Evolutionary conservation across 1,139 yeast genomes (phyloP).

Genomic region (Suhomyces ambrosiae): DNA sequence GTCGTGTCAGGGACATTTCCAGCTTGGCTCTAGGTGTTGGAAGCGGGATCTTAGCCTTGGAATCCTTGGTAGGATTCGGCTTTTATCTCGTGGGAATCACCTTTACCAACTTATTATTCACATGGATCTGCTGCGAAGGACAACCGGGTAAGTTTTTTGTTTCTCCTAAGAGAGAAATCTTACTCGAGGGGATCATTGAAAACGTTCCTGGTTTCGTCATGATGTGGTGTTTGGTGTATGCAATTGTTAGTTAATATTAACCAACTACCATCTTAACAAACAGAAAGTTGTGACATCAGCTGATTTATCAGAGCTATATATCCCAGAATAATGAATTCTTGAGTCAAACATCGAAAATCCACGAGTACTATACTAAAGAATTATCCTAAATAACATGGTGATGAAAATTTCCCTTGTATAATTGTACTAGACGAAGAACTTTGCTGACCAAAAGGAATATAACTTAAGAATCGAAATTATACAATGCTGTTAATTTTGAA

Average conservation of each 20-base stretch:
- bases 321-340: too few species aligned
- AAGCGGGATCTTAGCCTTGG: constrained; percentile 72
- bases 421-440: too few species aligned
- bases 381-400: too few species aligned
- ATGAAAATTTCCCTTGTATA: too few species aligned
- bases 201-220: constrained; percentile 72
- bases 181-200: constrained; percentile 55
- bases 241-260: constrained; percentile 41
- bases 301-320: too few species aligned
- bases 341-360: too few species aligned
- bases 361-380: too few species aligned
- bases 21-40: constrained; percentile 68
- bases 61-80: constrained; percentile 61
- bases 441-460: too few species aligned
- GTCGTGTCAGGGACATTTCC: constrained; percentile 63
- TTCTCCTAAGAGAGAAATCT: constrained; percentile 57
- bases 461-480: too few species aligned
- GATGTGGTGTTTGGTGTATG: constrained; percentile 85
- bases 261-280: neutral
- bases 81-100: constrained; percentile 57
- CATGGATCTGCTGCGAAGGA: constrained; percentile 43
- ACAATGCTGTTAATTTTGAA: too few species aligned
- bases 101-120: constrained; percentile 45
- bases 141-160: constrained; percentile 51
- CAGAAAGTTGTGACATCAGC: too few species aligned